phyloP scores from a whole-genome alignment of 1,284 basidiomycete genomes.

The Ceratobasidium theobromae region DNA sequence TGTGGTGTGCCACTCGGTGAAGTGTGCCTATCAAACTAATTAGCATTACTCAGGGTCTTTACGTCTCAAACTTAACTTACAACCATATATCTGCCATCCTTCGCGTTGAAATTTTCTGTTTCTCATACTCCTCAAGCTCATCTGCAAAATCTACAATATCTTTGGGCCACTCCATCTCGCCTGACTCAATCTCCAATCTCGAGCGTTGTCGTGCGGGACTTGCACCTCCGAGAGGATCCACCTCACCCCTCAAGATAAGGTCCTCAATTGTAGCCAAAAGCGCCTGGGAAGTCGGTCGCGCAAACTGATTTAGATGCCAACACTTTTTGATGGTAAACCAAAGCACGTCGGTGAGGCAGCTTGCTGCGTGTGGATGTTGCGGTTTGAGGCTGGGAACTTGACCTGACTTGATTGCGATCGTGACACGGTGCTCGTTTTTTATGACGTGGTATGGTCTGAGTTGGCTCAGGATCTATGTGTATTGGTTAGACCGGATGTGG shows the following conservation, averaged over 20 bases:
- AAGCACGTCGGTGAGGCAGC: constrained; percentile 3
- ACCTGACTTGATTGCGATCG: constrained; percentile 1
- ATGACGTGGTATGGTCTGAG: constrained; percentile 19
- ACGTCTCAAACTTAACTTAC: neutral
- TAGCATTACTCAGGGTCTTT: neutral
- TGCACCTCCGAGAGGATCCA: neutral
- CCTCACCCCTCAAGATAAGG: neutral
- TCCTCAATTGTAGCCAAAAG: neutral
- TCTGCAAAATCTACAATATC: neutral
- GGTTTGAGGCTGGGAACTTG: neutral
- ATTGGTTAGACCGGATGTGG: too few species aligned
- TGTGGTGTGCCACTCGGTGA: neutral
- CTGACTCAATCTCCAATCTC: neutral
- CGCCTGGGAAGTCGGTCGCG: neutral
- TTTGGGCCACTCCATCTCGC: neutral
- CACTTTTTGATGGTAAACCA: neutral
- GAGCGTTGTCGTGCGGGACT: neutral
- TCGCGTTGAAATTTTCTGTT: neutral
- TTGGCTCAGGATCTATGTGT: constrained; percentile 10
- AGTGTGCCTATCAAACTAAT: neutral
- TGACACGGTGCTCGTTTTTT: constrained; percentile 12
- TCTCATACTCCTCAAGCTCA: neutral
- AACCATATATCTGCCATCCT: neutral
- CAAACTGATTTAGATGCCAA: neutral
- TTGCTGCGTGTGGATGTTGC: constrained; percentile 1